Evolutionary conservation across 1,284 basidiomycete genomes (phyloP).

Genomic region (Irpex rosettiformis): DNA sequence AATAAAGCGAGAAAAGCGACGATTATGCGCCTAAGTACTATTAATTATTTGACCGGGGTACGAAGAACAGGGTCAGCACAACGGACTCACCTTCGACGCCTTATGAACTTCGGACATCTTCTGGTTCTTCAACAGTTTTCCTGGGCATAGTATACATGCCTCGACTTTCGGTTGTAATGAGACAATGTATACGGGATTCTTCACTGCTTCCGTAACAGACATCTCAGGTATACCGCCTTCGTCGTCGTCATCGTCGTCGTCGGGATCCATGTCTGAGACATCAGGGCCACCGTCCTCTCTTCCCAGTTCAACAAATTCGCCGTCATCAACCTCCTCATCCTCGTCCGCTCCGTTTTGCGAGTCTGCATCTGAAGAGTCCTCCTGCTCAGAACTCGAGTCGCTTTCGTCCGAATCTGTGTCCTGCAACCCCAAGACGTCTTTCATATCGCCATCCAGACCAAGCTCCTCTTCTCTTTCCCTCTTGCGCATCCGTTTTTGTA

Average conservation of each 20-base stretch:
- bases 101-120: conserved; percentile 63
- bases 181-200: conserved; percentile 61
- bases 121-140: conserved; percentile 64
- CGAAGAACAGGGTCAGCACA: conserved; percentile 3
- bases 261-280: conserved; percentile 21
- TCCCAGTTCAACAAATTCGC: conserved; percentile 13
- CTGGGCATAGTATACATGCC: conserved; percentile 72
- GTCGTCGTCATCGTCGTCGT: conserved; percentile 25
- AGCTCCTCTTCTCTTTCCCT: conserved; percentile 67
- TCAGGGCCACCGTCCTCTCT: conserved; percentile 23
- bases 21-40: conserved; percentile 51
- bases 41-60: conserved; percentile 17
- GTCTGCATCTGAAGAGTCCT: conserved; percentile 26
- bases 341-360: conserved; percentile 29
- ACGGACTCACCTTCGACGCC: conserved; percentile 59
- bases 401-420: conserved; percentile 75
- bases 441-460: conserved; percentile 68
- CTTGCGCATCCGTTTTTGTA: conserved; percentile 65
- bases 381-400: conserved; percentile 32
- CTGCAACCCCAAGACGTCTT: conserved; percentile 66
- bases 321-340: conserved; percentile 25
- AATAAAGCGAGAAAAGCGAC: conserved; percentile 52
- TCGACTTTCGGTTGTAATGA: conserved; percentile 49
- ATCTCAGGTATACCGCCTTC: conserved; percentile 40
- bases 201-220: conserved; percentile 57